Conservation (phyloP, 2,329 filamentous ascomycete species). For the Botrytis fragariae region DNA sequence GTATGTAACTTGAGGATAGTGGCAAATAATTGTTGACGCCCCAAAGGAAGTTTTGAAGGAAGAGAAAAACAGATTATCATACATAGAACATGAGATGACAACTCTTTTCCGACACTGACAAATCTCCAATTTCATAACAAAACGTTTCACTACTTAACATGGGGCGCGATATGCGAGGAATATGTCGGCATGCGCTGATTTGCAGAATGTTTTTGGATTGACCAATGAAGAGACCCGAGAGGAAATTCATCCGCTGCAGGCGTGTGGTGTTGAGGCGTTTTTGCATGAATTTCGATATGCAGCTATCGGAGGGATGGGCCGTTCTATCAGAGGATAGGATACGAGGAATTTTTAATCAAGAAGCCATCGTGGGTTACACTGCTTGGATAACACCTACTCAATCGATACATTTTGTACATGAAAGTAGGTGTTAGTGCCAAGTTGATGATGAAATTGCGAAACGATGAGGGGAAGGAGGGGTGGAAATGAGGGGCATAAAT, state of each 20-base stretch:
- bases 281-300: conserved; percentile 32
- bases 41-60: background rate
- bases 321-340: conserved; percentile 13
- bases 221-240: conserved; percentile 25
- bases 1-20: background rate
- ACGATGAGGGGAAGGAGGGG: conserved; percentile 16
- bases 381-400: background rate
- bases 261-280: conserved; percentile 18
- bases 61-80: background rate
- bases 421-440: background rate
- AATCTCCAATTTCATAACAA: conserved; percentile 16
- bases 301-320: conserved; percentile 1
- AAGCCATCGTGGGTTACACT: conserved; percentile 11
- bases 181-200: conserved; percentile 25
- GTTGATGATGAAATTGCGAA: conserved; percentile 13
- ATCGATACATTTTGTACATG: background rate
- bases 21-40: background rate
- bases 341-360: conserved; percentile 3
- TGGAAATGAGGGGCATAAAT: conserved; percentile 12
- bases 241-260: conserved; percentile 22
- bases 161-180: conserved; percentile 18
- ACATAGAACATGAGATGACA: background rate
- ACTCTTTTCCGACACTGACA: conserved; percentile 14
- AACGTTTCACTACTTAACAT: background rate
- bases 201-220: conserved; percentile 22